Conservation (phyloP, 352 stramenopile genomes). For the Phytophthora chlamydospora region DNA sequence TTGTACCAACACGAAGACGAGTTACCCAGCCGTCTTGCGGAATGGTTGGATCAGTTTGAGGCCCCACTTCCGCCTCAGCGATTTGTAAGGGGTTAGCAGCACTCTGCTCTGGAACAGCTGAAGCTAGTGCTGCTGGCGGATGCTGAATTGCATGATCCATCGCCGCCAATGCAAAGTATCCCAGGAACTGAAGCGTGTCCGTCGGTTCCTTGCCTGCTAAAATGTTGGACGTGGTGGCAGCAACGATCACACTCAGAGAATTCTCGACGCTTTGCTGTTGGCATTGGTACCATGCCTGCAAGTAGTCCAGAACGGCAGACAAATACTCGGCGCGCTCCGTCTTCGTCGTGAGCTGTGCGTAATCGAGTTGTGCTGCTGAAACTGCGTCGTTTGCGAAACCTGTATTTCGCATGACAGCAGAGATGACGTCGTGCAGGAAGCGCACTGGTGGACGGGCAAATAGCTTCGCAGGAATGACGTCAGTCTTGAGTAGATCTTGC, state of each 20-base stretch:
- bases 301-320: conserved; percentile 73
- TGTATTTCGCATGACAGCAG: conserved; percentile 71
- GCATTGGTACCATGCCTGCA: conserved; percentile 61
- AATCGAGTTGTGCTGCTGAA: conserved; percentile 57
- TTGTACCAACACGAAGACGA: conserved; percentile 61
- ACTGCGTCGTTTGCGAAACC: conserved; percentile 44
- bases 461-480: conserved; percentile 66
- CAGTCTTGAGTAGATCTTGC: conserved; percentile 77
- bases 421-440: conserved; percentile 85
- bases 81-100: not conserved
- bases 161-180: conserved; percentile 62
- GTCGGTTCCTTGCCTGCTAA: conserved; percentile 75
- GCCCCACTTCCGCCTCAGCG: conserved; percentile 1
- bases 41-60: conserved; percentile 6
- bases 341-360: conserved; percentile 69
- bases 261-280: conserved; percentile 29
- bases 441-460: conserved; percentile 79
- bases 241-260: conserved; percentile 48
- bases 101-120: conserved; percentile 3
- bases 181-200: conserved; percentile 82
- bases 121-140: conserved; percentile 3
- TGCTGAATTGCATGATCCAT: conserved; percentile 59
- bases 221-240: conserved; percentile 79
- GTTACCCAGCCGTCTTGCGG: conserved; percentile 60
- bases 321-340: conserved; percentile 80